Evolutionary conservation across 2,329 filamentous ascomycete species (phyloP), one percentile per base, ranked within the genome.

Genomic region (Coniochaeta ligniaria): DNA sequence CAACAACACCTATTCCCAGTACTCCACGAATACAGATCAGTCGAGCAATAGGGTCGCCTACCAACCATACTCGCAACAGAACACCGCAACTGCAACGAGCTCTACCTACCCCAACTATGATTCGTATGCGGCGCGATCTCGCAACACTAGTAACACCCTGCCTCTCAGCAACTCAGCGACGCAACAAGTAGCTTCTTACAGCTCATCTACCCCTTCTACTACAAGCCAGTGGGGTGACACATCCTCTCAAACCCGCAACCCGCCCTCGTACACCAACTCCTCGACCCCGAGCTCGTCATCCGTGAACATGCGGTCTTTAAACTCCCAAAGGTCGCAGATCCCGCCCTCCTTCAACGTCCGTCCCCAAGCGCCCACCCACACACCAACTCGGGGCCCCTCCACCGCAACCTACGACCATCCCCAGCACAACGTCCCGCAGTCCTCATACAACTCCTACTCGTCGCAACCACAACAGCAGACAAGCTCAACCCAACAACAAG

Each of bases 41-140:
- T 41, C 64, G 56, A 67, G 8, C 68, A 74, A 63, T 64, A 60
- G 60, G 2, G 59, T 65, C 22, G 61, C 62, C 1, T 70, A 70
- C 56, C 66, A 78, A 55, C 71, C 74, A 11, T 71, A 73, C n/a
- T 59, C 63, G 70, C n/a, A 72, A 69, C n/a, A 57, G n/a, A 68
- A 66, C 60, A 47, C 52, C 58, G 28, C 65, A 36, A 45, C 62
- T 26, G 24, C 55, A 59, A 41, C 56, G 6, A 52, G 66, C 17
- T 58, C 61, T 28, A 65, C 69, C 1, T 69, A 69, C 31, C 41
- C 68, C 5, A 63, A 63, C 7, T 70, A 70, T 52, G 66, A 68
- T 59, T 70, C 71, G 31, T 66, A 63, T 31, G 35, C 6, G 16
- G 12, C 54, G 2, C 56, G 56, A 12, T 28, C 35, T 45, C 36